Evolutionary conservation across 2,329 filamentous ascomycete species (phyloP).

Genomic region (Colletotrichum tamarilloi): DNA sequence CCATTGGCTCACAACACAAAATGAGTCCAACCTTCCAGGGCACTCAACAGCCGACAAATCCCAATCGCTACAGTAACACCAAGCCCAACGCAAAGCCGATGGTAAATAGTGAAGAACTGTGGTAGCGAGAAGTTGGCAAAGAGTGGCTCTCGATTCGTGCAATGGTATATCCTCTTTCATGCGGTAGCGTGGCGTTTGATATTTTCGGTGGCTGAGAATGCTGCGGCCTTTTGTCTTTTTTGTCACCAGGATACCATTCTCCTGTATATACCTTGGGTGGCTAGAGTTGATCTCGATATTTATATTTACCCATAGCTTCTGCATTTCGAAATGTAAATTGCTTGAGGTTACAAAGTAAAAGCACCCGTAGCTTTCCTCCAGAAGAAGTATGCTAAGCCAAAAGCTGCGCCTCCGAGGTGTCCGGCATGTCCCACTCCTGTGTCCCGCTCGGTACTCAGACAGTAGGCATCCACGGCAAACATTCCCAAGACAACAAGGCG

Average conservation of each 20-base stretch:
- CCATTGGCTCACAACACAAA: slow-evolving; percentile 9
- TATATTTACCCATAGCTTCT: neutral
- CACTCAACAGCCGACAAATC: slow-evolving; percentile 14
- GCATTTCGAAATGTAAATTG: neutral
- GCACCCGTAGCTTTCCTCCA: slow-evolving; percentile 1
- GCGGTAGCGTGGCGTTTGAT: slow-evolving; percentile 25
- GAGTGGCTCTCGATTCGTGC: neutral
- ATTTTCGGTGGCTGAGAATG: neutral
- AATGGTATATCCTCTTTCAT: slow-evolving; percentile 2
- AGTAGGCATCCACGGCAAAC: slow-evolving; percentile 24
- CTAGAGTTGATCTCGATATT: slow-evolving; percentile 30
- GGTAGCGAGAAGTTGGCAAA: neutral
- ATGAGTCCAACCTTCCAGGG: slow-evolving; percentile 22
- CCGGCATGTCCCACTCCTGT: slow-evolving; percentile 27
- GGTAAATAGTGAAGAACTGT: slow-evolving; percentile 33
- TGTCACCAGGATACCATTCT: neutral
- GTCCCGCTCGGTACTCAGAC: slow-evolving; percentile 19
- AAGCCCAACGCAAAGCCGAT: slow-evolving; percentile 24
- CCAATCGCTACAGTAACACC: slow-evolving; percentile 10
- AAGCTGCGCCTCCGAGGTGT: slow-evolving; percentile 26
- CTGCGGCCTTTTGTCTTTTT: neutral
- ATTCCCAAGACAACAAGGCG: slow-evolving; percentile 18
- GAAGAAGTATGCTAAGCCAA: slow-evolving; percentile 24
- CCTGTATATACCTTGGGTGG: slow-evolving; percentile 11
- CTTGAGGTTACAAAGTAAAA: slow-evolving; percentile 14